Evolutionary conservation across 345 rosid species (phyloP), one percentile per base, ranked within the genome.

Genomic region (Gossypium herbaceum): DNA sequence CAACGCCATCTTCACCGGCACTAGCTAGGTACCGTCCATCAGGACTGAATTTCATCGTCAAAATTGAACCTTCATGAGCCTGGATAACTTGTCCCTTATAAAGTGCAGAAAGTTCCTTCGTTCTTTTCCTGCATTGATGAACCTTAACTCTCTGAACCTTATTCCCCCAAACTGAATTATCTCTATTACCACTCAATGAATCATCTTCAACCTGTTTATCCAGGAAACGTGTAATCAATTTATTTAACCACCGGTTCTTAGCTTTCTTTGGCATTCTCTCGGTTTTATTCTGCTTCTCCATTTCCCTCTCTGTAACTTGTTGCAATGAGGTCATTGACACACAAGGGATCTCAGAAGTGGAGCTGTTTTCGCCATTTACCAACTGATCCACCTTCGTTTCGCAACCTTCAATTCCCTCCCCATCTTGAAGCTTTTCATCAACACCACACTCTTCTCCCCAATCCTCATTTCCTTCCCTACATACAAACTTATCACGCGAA

Each of bases 21-120:
- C 93, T 90, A 3, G 95, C 95, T 44, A 92, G 90, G 71, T 78
- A 92, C 82, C 83, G 87, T 56, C 97, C 97, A 74, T 92, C 95
- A 41, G 86, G 93, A 80, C 95, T 92, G 82, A 92, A 92, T 56
- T 82, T 92, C 95, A 92, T 88, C 45, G 90, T 72, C 82, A 90
- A 84, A 68, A 92, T 89, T 5, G 86, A 75, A 71, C 97, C 95
- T 1, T 79, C 76, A 48, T 92, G 97, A n/a, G 97, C 95, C 82
- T 80, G 88, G 74, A 92, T 87, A 47, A 87, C 93, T 80, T 90
- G 97, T 67, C 89, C 95, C 64, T 56, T 83, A 60, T 79, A 90
- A 74, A 92, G 84, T 54, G 92, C 93, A 17, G 97, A 90, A 55
- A 92, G 91, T 82, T 92, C 93, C 80, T 87, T 92, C 27, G 73